Percentiles rank a stretch among this genome's conserved stretches.
Evolutionary conservation across 345 rosid genomes (phyloP).

Genomic region (Citrus unshiu): DNA sequence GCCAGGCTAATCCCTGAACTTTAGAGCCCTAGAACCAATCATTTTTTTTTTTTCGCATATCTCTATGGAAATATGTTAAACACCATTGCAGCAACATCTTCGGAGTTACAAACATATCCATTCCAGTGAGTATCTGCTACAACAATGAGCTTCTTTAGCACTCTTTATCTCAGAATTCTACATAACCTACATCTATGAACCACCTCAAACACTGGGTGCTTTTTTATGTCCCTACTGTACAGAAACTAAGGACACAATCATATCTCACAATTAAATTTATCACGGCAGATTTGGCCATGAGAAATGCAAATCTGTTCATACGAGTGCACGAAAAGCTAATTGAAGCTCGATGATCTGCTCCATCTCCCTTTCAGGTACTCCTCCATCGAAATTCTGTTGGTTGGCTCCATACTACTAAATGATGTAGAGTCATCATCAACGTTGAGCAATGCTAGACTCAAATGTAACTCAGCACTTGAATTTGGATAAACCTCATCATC

Average conservation of each 20-base stretch:
- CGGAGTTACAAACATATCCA: not conserved
- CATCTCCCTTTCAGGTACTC: conserved; percentile 51
- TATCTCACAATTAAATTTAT: not conserved
- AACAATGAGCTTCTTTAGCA: not conserved
- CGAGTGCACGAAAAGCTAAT: conserved; percentile 19
- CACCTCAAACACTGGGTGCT: conserved; percentile 25
- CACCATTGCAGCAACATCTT: not conserved
- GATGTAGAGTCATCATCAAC: conserved; percentile 62
- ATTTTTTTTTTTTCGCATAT: not conserved
- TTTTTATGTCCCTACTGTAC: not conserved
- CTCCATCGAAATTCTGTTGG: conserved; percentile 41
- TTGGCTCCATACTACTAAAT: conserved; percentile 57
- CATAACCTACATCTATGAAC: not conserved
- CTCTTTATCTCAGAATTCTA: not conserved
- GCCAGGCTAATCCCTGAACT: not conserved
- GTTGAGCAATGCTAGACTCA: conserved; percentile 71
- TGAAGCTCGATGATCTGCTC: conserved; percentile 68
- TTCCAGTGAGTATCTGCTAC: not conserved
- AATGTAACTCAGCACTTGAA: conserved; percentile 54
- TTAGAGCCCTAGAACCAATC: accelerated
- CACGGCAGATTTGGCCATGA: not conserved
- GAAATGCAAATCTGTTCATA: not conserved
- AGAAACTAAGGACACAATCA: not conserved
- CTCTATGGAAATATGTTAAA: not conserved
- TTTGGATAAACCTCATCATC: conserved; percentile 88